phyloP scores from a whole-genome alignment of 2,329 filamentous ascomycete genomes.

The Coniochaeta sp. region DNA sequence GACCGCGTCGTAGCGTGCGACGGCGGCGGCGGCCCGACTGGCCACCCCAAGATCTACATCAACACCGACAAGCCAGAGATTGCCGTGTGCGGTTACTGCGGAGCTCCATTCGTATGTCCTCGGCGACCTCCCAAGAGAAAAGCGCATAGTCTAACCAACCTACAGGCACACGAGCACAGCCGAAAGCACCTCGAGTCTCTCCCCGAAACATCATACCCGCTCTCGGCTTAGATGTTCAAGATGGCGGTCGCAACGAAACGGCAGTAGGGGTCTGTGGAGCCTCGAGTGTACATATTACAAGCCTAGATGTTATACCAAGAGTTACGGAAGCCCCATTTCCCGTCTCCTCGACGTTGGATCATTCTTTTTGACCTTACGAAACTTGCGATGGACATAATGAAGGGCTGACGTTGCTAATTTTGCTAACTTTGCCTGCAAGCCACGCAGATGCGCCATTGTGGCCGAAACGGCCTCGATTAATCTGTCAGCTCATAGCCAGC shows the following conservation, averaged over 20 bases:
- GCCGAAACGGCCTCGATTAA: too few species aligned
- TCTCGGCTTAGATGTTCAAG: slow-evolving; percentile 27
- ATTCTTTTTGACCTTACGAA: too few species aligned
- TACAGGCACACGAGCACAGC: slow-evolving; percentile 83
- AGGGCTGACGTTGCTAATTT: too few species aligned
- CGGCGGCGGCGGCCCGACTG: slow-evolving; percentile 81
- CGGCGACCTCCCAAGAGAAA: slow-evolving; percentile 3
- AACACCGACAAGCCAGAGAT: slow-evolving; percentile 98
- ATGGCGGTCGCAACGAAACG: not conserved
- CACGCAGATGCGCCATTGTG: too few species aligned
- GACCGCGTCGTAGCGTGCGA: slow-evolving; percentile 78
- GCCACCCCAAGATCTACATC: slow-evolving; percentile 93
- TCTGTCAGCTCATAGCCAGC: too few species aligned
- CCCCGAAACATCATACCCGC: slow-evolving; percentile 73
- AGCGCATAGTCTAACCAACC: slow-evolving; percentile 13
- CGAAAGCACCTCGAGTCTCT: slow-evolving; percentile 77
- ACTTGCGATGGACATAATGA: too few species aligned
- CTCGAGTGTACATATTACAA: slow-evolving; percentile 1
- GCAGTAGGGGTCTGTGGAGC: not conserved
- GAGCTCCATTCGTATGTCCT: slow-evolving; percentile 77
- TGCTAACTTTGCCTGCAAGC: too few species aligned
- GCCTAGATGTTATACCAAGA: slow-evolving; percentile 1
- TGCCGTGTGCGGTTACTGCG: slow-evolving; percentile 84
- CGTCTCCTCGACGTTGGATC: too few species aligned
- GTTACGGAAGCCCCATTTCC: not conserved